Base-by-base conservation (phyloP, 768 basidiomycete species). In the Termitomyces eurrhizus region DNA sequence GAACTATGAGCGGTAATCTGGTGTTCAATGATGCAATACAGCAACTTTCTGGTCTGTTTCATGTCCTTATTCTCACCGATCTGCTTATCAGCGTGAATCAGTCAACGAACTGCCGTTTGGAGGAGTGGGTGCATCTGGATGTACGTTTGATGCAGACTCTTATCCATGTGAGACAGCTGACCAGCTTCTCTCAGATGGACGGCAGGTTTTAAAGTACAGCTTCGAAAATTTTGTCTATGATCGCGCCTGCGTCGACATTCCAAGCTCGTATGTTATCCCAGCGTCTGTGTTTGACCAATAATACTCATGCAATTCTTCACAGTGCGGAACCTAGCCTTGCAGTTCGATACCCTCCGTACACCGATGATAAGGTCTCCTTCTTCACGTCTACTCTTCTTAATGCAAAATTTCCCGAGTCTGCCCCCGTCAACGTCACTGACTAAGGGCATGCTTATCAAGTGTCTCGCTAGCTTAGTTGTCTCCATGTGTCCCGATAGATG, bases 51-150 rank as follows among this genome's bases (percentile, higher is more conserved):
- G 74, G 85, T 86, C 59, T 21, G 78, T 67, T 35, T 26, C 7
- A n/a, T 36, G 39, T 58, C 32, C 37, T 36, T 39, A 36, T n/a
- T 33, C 32, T 49, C 32, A 18, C 33, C 21, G 4, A 12, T 21
- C 52, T 49, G 1, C 32, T 61, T 70, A 62, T 48, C 16, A 14
- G 8, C 39, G 12, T 26, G 6, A 37, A 69, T 13, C 16, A 61
- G 72, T 74, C 26, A 64, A 70, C 54, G 65, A 69, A 39, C 66
- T 84, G 52, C 84, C 83, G 1, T 81, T 85, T 64, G 75, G 78
- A 13, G 83, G 84, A 1, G 75, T 83, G 3, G 87, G 88, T 33
- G 82, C 83, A 66, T 88, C 87, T 1, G 88, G 88, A 57, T 80
- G 88, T 88, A 68, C 63, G 85, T 73, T 9, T 16, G 54, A 35